Percentiles rank a stretch among this genome's conserved stretches.
These are phyloP conservation scores for Pyrus betulifolia DNA, from an alignment of 306 rosid genomes.

Conservation along the genomic window DNA sequence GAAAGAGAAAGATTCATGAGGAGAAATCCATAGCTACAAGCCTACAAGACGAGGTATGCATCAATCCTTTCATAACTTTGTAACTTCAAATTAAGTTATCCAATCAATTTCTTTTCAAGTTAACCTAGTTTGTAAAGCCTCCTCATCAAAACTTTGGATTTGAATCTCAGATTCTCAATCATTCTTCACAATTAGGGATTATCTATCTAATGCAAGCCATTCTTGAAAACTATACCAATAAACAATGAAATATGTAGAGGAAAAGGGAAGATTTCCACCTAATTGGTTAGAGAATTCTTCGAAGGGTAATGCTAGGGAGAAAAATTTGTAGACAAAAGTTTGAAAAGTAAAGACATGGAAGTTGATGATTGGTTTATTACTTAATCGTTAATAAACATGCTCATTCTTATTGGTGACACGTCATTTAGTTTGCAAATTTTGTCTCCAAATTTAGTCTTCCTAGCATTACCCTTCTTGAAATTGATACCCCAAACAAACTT, in stretches of 20 bases:
- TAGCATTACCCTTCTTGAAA: too few species aligned
- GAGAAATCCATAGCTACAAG: neutral
- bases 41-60: slow-evolving; percentile 6
- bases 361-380: too few species aligned
- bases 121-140: neutral
- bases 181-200: neutral
- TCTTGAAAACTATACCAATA: neutral
- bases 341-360: too few species aligned
- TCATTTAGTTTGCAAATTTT: too few species aligned
- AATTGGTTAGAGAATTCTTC: neutral
- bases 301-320: neutral
- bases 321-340: too few species aligned
- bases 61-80: neutral
- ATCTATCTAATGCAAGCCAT: neutral
- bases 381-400: too few species aligned
- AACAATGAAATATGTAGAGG: neutral
- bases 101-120: neutral
- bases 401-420: too few species aligned
- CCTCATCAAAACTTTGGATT: neutral
- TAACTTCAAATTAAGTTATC: neutral
- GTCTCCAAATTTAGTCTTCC: too few species aligned
- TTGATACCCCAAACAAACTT: neutral
- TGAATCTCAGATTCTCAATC: neutral
- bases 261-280: neutral
- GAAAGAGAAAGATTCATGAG: neutral